phyloP scores from a whole-genome alignment of 768 basidiomycete species.

The Saitozyma podzolica region DNA sequence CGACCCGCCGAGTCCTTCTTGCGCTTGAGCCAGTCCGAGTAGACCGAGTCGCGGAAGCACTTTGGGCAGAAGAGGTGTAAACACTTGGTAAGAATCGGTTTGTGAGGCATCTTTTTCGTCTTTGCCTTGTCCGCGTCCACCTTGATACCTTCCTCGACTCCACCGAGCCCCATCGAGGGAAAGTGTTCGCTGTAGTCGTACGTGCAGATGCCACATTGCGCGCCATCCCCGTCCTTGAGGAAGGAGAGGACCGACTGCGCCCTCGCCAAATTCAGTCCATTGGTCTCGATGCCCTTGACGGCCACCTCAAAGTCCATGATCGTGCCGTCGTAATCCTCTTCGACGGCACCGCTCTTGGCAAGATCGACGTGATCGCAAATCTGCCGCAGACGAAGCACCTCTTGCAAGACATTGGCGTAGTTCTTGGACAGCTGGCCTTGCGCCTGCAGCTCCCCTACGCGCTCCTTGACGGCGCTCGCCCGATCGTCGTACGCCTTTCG shows the following conservation, averaged over 20 bases:
- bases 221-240: conserved; percentile 79
- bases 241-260: conserved; percentile 83
- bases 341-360: conserved; percentile 51
- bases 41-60: conserved; percentile 81
- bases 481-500: conserved; percentile 82
- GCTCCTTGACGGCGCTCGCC: conserved; percentile 84
- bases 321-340: conserved; percentile 57
- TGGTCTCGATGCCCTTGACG: conserved; percentile 67
- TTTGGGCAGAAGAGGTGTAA: conserved; percentile 85
- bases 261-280: conserved; percentile 71
- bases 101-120: conserved; percentile 27
- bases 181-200: conserved; percentile 63
- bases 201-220: conserved; percentile 86
- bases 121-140: conserved; percentile 56
- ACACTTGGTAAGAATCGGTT: conserved; percentile 81
- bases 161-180: conserved; percentile 34
- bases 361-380: conserved; percentile 91
- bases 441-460: conserved; percentile 80
- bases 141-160: conserved; percentile 37
- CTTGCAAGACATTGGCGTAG: conserved; percentile 94
- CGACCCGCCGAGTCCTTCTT: conserved; percentile 57
- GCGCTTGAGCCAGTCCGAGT: conserved; percentile 74
- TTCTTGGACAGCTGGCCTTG: conserved; percentile 97
- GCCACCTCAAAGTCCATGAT: conserved; percentile 72
- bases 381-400: conserved; percentile 91